Evolutionary conservation across 83 land plant genomes (phyloP).

Genomic region (Thuja plicata): DNA sequence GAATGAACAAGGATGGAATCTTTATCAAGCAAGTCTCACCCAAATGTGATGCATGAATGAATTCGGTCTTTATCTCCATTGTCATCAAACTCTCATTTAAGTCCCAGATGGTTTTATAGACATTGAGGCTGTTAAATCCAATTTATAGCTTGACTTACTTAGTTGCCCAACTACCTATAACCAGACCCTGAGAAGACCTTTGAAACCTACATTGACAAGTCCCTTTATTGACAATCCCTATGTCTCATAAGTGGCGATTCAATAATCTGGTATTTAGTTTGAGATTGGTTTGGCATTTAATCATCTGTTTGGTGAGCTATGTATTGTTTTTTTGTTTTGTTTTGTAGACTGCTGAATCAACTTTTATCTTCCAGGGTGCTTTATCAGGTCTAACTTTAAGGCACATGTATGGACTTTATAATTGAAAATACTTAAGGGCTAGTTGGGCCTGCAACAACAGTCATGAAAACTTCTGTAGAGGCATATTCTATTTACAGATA

Average conservation of each 20-base stretch:
- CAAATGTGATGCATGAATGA: background rate
- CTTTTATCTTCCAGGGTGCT: background rate
- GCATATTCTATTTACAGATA: no score
- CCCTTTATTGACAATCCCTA: background rate
- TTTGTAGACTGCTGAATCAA: background rate
- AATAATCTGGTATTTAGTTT: no score
- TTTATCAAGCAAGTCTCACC: background rate
- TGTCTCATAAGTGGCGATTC: background rate
- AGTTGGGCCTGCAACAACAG: background rate
- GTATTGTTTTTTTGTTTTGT: background rate
- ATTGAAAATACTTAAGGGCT: background rate
- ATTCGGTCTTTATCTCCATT: background rate
- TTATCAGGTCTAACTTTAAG: no score
- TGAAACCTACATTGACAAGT: background rate
- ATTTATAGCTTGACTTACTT: no score
- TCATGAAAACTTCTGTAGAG: no score
- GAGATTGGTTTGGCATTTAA: background rate
- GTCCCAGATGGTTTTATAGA: background rate
- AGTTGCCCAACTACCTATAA: no score
- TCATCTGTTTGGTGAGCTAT: background rate
- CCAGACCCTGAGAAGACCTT: background rate
- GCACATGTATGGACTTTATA: background rate
- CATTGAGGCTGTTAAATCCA: no score
- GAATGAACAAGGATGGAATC: background rate
- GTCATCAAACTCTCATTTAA: background rate